Evolutionary conservation across 169 alveolate genomes (phyloP), one percentile per base, ranked within the genome.

Genomic region (Plasmodium chabaudi): DNA sequence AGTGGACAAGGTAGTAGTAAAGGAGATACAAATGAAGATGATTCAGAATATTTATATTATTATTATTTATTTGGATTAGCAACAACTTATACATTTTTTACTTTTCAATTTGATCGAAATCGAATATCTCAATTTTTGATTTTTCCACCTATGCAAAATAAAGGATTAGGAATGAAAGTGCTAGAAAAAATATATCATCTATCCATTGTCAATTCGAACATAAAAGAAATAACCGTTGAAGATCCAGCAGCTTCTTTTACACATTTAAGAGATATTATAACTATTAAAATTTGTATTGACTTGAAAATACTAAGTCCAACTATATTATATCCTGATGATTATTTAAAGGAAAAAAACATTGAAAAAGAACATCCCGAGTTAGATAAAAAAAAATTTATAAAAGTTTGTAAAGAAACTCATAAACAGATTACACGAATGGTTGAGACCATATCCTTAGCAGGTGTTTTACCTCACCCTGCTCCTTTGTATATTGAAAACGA

Each of bases 191-290:
- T 94, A 9, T 94, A 94, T 51, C 79, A 79, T 56, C 27, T 87
- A 77, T 94, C 96, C 4, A 93, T 94, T 6, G 74, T 91, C 21
- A 95, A 94, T 71, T 67, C 77, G 0, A 87, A 89, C 27, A 89
- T 94, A 27, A 87, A 92, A 63, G 96, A 93, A 68, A 92, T 94
- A 51, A 93, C 96, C 0, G 96, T 94, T 13, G 96, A 94, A 88
- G 96, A 94, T 49, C 96, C 96, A 53, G 93, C 96, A 2, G 88
- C 63, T 13, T 87, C 96, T 10, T 93, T 94, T 82, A 75, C 92
- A n/a, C 92, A 88, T 25, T 64, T 94, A 46, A 91, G 96, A 49
- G 94, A 93, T 21, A 92, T 94, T 17, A 89, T 94, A 47, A 84
- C 92, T 5, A 88, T 94, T 9, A 87, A 92, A 61, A 69, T 92